Evolutionary conservation across 140 eudicot species (phyloP).

Genomic region (Bidens hawaiensis): DNA sequence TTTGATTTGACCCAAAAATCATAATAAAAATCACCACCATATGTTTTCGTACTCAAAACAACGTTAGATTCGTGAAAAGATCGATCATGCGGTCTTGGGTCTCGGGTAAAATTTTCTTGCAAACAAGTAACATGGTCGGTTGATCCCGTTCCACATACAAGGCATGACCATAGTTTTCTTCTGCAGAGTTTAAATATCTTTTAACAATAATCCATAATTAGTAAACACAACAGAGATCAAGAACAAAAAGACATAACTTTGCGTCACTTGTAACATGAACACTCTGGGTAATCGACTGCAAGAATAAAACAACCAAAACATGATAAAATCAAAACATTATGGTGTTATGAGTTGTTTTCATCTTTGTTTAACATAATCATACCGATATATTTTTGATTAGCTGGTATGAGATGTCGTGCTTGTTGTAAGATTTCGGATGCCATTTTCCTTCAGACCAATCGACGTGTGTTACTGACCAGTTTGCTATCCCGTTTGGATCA

Average conservation of each 20-base stretch:
- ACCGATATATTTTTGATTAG: constrained; percentile 71
- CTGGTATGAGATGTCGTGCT: constrained; percentile 49
- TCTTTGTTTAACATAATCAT: constrained; percentile 24
- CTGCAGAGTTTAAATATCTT: constrained; percentile 38
- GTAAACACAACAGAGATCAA: constrained; percentile 4
- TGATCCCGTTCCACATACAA: constrained; percentile 83
- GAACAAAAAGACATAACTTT: constrained; percentile 37
- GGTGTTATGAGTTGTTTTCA: background rate
- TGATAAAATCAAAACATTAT: constrained; percentile 1
- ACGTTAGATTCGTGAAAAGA: constrained; percentile 53
- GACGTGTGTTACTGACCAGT: constrained; percentile 92
- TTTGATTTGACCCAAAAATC: constrained; percentile 44
- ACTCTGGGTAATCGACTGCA: constrained; percentile 69
- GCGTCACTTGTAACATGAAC: constrained; percentile 74
- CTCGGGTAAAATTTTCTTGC: constrained; percentile 78
- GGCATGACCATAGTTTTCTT: constrained; percentile 48
- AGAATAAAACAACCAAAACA: constrained; percentile 1
- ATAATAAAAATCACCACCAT: background rate
- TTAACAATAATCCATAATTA: background rate
- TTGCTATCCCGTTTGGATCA: constrained; percentile 81
- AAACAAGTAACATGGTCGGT: constrained; percentile 79
- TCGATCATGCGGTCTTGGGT: constrained; percentile 48
- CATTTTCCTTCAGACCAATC: constrained; percentile 98
- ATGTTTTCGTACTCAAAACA: constrained; percentile 24
- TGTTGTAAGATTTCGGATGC: constrained; percentile 82